A percentile compares a stretch with the other conserved stretches of the same genome.
phyloP scores from a whole-genome alignment of 192 early-diverging fungal species.

The Mycoemilia scoparia region DNA sequence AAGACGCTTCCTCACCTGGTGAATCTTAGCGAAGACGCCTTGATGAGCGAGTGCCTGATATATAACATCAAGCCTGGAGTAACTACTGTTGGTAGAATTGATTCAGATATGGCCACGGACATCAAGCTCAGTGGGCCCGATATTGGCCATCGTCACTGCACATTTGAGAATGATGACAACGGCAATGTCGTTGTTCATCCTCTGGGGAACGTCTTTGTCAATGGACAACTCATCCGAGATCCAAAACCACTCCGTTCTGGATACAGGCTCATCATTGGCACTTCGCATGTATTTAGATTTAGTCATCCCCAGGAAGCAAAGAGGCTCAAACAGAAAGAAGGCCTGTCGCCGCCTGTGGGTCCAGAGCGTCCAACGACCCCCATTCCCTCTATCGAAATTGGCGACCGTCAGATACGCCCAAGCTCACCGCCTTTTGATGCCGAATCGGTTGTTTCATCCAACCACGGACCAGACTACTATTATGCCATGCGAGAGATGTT shows the following conservation, averaged over 20 bases:
- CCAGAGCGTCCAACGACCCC: too few relatives aligned
- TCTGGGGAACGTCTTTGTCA: constrained; percentile 46
- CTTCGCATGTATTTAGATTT: constrained; percentile 66
- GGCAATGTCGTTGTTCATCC: constrained; percentile 44
- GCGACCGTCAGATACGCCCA: too few relatives aligned
- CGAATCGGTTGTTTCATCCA: too few relatives aligned
- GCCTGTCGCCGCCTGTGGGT: too few relatives aligned
- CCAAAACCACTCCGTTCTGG: constrained; percentile 44
- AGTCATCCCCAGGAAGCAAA: constrained; percentile 68
- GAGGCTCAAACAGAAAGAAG: too few relatives aligned
- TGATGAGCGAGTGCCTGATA: constrained; percentile 79
- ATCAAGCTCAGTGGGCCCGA: constrained; percentile 39
- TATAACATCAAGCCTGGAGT: constrained; percentile 63
- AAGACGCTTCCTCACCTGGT: constrained; percentile 68
- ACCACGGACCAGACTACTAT: too few relatives aligned
- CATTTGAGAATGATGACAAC: constrained; percentile 39
- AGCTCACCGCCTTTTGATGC: too few relatives aligned
- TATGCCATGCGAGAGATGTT: too few relatives aligned
- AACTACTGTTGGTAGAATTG: constrained; percentile 43
- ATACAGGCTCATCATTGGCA: constrained; percentile 61
- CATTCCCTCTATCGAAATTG: too few relatives aligned
- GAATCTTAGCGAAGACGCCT: constrained; percentile 77
- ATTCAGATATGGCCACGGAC: constrained; percentile 11
- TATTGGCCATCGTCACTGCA: constrained; percentile 48
- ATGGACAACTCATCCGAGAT: constrained; percentile 45